Base-by-base conservation (phyloP, 371 early-diverging fungal species). In the Mortierella sp. region DNA sequence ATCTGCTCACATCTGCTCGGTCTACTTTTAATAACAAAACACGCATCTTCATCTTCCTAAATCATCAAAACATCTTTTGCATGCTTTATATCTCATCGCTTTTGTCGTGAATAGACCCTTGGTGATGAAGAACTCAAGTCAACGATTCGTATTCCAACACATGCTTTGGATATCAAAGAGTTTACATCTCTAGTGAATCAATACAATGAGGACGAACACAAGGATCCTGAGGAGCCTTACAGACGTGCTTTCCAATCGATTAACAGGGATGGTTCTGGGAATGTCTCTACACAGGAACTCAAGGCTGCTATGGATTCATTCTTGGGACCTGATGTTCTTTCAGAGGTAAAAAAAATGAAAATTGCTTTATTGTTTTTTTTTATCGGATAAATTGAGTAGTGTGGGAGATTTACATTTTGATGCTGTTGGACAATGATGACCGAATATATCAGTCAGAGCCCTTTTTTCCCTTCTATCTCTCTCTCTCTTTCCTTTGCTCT, bases 211-310 rank as follows among this genome's bases (percentile, higher is more conserved):
- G 67, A 74, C 19, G 35, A 67, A 19, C 22, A 66, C 42, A 67
- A 62, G 53, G 74, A 74, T 40, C 64, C 68, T n/a, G 74, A 74
- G 64, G 74, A 74, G n/a, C 68, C 68, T 34, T 67, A 74, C 23
- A 35, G 53, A 31, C 67, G 74, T 19, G 68, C 68, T 4, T 74
- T 74, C 68, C 29, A 58, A 7, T 67, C 74, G 10, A 74, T 74
- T n/a, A 74, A 74, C 60, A 67, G 54, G 32, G 74, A 74, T 28
- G 68, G 68, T 10, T 74, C 74, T 3, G 74, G 74, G 43, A 37
- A 74, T 58, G 34, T 74, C 47, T 74, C 74, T 15, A 26, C 68
- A 2, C 74, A 74, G 31, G 74, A 74, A 22, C 59, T 74, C 54
- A 61, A 57, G 15, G 53, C 42, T 32, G 74, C 74, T 6, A 23